Evolutionary conservation across 1,284 basidiomycete species (phyloP), one percentile per base, ranked within the genome.

Genomic region (Takashimella koratensis): DNA sequence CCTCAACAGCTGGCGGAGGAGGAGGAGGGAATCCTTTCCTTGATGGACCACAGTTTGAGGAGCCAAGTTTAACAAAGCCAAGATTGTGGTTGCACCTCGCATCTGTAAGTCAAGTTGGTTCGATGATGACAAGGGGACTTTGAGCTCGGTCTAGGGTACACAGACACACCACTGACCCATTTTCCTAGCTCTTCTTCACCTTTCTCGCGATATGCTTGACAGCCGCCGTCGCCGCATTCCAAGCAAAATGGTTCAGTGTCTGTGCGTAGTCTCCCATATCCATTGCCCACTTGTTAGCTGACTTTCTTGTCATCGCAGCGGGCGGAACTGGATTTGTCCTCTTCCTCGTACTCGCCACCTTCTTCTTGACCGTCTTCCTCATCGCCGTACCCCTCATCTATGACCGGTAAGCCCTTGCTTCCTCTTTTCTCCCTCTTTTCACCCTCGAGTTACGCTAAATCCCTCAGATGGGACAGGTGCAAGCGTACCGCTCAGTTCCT

Each of bases 131-230:
- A n/a, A n/a, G n/a, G n/a, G n/a, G n/a, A n/a, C n/a, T n/a, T n/a
- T n/a, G n/a, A n/a, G n/a, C n/a, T n/a, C n/a, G n/a, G n/a, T n/a
- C n/a, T n/a, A n/a, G n/a, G n/a, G n/a, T n/a, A n/a, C n/a, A n/a
- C n/a, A n/a, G n/a, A n/a, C n/a, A n/a, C 5, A 4, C 13, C 23
- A 22, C 20, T 41, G 22, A 21, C 19, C 26, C 24, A 8, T 16
- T 81, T 21, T 83, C 81, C 2, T 85, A 92, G 79, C 80, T 84
- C 51, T 91, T 94, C 79, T 90, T 93, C 82, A 86, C 87, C 70
- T 93, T 94, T 69, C 80, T 94, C 45, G 84, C 88, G 10, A 86
- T 93, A 83, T 87, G 85, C 51, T 91, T 88, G 68, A 90, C 89
- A 66, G 90, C 86, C 3, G 86, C 86, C 60, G 86, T 90, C 2